phyloP scores from a whole-genome alignment of 495 filamentous ascomycete species.

The Aspergillus homomorphus region DNA sequence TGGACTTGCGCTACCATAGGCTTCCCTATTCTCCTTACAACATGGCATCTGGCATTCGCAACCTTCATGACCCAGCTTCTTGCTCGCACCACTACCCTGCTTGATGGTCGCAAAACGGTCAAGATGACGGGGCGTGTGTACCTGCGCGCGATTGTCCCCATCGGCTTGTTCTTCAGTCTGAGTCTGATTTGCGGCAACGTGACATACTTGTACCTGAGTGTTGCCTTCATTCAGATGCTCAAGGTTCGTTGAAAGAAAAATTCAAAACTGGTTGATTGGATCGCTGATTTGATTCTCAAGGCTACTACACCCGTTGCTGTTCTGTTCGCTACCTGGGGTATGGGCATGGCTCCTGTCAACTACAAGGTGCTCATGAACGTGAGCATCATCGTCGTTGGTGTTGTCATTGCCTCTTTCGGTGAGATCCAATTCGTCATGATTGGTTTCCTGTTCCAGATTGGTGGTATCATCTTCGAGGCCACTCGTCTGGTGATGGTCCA shows the following conservation, averaged over 20 bases:
- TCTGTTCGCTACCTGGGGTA: slow-evolving; percentile 76
- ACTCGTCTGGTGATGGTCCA: slow-evolving; percentile 90
- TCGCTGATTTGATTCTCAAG: slow-evolving; percentile 38
- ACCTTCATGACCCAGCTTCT: slow-evolving; percentile 88
- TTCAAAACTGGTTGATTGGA: neutral
- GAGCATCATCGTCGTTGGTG: slow-evolving; percentile 82
- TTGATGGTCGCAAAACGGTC: slow-evolving; percentile 85
- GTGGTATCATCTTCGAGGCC: slow-evolving; percentile 84
- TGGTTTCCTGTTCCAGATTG: slow-evolving; percentile 83
- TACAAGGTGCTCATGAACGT: slow-evolving; percentile 81
- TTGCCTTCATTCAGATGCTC: slow-evolving; percentile 97
- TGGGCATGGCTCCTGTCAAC: slow-evolving; percentile 74
- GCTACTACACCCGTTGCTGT: slow-evolving; percentile 90
- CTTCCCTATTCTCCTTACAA: slow-evolving; percentile 73
- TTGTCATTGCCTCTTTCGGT: slow-evolving; percentile 84
- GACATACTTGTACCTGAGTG: slow-evolving; percentile 87
- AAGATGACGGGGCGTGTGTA: slow-evolving; percentile 94
- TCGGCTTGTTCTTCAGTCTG: slow-evolving; percentile 89
- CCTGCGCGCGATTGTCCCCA: slow-evolving; percentile 85
- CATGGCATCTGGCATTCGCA: slow-evolving; percentile 88
- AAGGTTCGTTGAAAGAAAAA: slow-evolving; percentile 56
- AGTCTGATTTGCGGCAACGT: slow-evolving; percentile 93
- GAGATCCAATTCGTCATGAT: slow-evolving; percentile 88
- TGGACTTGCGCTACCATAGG: slow-evolving; percentile 19
- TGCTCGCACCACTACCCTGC: slow-evolving; percentile 76